phyloP scores from a whole-genome alignment of 2,329 filamentous ascomycete genomes.

The Calonectria hongkongensis region DNA sequence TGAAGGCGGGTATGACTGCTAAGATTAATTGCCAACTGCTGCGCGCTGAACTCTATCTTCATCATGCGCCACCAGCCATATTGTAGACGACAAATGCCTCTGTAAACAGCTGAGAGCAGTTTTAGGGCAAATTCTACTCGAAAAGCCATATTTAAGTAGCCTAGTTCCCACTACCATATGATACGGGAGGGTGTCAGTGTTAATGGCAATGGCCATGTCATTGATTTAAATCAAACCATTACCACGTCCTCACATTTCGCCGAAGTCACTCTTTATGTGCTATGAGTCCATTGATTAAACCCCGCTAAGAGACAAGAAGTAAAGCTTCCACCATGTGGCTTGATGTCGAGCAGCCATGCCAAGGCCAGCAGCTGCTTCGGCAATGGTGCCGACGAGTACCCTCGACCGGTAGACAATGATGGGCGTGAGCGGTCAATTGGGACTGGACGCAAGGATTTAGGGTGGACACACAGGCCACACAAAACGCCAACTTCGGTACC shows the following conservation, averaged over 20 bases:
- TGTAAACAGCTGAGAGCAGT: not conserved
- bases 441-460: not conserved
- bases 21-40: not conserved
- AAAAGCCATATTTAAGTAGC: not conserved
- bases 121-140: not conserved
- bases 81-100: not conserved
- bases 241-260: too few species aligned
- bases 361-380: not conserved
- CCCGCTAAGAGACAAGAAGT: not conserved
- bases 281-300: not conserved
- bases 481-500: conserved; percentile 12
- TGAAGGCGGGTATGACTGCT: too few species aligned
- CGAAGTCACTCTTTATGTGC: too few species aligned
- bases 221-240: conserved; percentile 5
- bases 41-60: not conserved
- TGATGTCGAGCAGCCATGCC: not conserved
- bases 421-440: not conserved
- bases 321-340: too few species aligned
- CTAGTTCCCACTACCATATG: too few species aligned
- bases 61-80: not conserved
- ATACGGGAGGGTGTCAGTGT: not conserved
- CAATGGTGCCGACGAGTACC: not conserved
- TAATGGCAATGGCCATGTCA: not conserved
- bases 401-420: not conserved
- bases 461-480: conserved; percentile 2